These are phyloP conservation scores for Trichoderma arundinaceum DNA, from an alignment of 2,329 filamentous ascomycete species.

Conservation along the genomic window DNA sequence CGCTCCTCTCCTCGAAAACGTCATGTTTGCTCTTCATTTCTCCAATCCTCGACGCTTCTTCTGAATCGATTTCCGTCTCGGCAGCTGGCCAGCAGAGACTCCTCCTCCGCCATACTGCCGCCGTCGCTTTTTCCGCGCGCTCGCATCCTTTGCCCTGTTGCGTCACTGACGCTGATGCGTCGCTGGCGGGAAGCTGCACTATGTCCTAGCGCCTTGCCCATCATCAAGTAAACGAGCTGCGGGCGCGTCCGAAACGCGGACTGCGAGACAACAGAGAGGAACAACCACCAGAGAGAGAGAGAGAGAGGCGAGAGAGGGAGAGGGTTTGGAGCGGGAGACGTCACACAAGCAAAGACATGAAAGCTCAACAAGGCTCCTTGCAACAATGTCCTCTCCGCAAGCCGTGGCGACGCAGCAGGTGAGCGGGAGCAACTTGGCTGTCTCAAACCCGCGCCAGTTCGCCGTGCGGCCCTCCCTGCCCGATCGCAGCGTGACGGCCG, in stretches of 20 bases:
- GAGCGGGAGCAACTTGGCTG: constrained; percentile 31
- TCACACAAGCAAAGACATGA: constrained; percentile 37
- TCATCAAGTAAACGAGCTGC: constrained; percentile 15
- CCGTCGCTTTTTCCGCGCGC: too few species aligned
- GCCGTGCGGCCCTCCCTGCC: constrained; percentile 57
- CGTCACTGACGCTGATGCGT: constrained; percentile 19
- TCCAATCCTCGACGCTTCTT: not conserved
- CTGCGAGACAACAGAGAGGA: not conserved
- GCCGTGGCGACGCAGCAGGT: constrained; percentile 33
- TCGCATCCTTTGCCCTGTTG: not conserved
- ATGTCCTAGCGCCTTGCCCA: constrained; percentile 21
- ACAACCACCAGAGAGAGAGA: not conserved
- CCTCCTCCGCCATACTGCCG: too few species aligned
- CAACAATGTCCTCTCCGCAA: constrained; percentile 32
- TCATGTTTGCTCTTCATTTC: constrained; percentile 17
- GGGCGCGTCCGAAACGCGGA: constrained; percentile 12
- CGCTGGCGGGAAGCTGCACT: constrained; percentile 6
- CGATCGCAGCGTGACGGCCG: constrained; percentile 68
- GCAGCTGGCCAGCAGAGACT: not conserved
- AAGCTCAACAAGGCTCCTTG: constrained; percentile 2
- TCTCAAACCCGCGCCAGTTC: constrained; percentile 29
- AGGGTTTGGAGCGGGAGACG: not conserved
- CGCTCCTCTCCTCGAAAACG: constrained; percentile 26
- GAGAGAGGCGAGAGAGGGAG: not conserved
- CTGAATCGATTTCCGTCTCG: not conserved